These are phyloP conservation scores for Chalciporus pseudorubinellus DNA, from an alignment of 768 basidiomycete species.

Conservation along the genomic window DNA sequence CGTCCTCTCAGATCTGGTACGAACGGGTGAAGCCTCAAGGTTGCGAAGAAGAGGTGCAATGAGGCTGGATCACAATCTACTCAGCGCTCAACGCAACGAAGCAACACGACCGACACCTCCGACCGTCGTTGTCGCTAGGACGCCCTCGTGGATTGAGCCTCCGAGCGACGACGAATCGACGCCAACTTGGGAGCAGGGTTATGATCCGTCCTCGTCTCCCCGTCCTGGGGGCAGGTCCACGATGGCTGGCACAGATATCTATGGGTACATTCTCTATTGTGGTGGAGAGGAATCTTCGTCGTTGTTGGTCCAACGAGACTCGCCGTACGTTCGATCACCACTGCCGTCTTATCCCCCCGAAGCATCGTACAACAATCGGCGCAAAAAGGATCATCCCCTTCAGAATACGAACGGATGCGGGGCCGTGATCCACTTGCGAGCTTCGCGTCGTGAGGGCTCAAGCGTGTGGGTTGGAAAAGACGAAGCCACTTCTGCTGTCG, in stretches of 20 bases:
- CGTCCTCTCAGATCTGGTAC: constrained; percentile 69
- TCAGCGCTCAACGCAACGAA: constrained; percentile 30
- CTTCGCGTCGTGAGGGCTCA: constrained; percentile 49
- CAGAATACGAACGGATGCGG: constrained; percentile 58
- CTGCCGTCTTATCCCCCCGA: constrained; percentile 35
- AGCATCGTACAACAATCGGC: constrained; percentile 19
- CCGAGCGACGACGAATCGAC: constrained; percentile 33
- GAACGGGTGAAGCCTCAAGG: constrained; percentile 71
- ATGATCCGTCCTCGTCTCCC: constrained; percentile 25
- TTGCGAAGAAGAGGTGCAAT: constrained; percentile 73
- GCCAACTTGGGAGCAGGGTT: constrained; percentile 34
- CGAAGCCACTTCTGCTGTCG: constrained; percentile 50
- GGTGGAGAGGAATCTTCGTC: constrained; percentile 33
- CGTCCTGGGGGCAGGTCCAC: constrained; percentile 20
- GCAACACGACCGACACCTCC: constrained; percentile 22
- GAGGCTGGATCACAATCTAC: constrained; percentile 49
- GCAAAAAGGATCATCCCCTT: constrained; percentile 1
- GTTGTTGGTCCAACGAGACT: constrained; percentile 4
- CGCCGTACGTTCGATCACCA: constrained; percentile 34
- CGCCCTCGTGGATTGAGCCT: constrained; percentile 36
- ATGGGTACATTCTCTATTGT: constrained; percentile 41
- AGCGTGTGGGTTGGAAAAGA: constrained; percentile 60
- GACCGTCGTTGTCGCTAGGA: constrained; percentile 26
- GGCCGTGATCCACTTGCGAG: constrained; percentile 54
- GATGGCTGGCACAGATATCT: constrained; percentile 17